Evolutionary conservation across 306 rosid species (phyloP).

Genomic region (Biancaea sappan): DNA sequence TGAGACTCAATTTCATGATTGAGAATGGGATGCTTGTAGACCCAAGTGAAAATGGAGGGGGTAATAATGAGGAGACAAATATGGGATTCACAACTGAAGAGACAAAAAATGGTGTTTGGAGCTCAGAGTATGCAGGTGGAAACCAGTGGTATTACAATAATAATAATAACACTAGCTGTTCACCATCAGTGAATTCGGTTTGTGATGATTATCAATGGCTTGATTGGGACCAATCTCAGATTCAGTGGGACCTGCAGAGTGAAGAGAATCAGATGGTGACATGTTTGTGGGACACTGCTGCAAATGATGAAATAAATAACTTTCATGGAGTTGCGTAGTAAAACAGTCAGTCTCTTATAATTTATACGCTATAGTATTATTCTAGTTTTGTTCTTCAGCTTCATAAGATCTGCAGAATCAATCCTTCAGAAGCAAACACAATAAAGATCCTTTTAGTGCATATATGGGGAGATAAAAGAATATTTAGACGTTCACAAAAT

Average conservation of each 20-base stretch:
- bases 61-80: conserved; percentile 5
- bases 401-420: not conserved
- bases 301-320: conserved; percentile 20
- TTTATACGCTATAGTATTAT: too few species aligned
- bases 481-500: not conserved
- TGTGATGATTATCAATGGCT: conserved; percentile 48
- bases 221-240: conserved; percentile 51
- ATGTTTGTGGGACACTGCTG: conserved; percentile 51
- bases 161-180: conserved; percentile 3
- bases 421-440: not conserved
- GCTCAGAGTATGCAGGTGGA: conserved; percentile 34
- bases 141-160: conserved; percentile 20
- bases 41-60: conserved; percentile 2
- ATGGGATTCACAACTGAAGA: conserved; percentile 24
- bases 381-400: conserved; percentile 3
- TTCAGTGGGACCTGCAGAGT: conserved; percentile 40
- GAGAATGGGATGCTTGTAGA: conserved; percentile 32
- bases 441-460: not conserved
- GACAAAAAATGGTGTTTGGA: conserved; percentile 26
- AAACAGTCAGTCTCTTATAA: not conserved
- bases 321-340: not conserved
- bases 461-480: not conserved
- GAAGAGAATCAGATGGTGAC: conserved; percentile 42
- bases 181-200: conserved; percentile 40
- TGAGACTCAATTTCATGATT: conserved; percentile 38